phyloP scores from a whole-genome alignment of 176 grass and related monocot genomes.

The Thalia dealbata region DNA sequence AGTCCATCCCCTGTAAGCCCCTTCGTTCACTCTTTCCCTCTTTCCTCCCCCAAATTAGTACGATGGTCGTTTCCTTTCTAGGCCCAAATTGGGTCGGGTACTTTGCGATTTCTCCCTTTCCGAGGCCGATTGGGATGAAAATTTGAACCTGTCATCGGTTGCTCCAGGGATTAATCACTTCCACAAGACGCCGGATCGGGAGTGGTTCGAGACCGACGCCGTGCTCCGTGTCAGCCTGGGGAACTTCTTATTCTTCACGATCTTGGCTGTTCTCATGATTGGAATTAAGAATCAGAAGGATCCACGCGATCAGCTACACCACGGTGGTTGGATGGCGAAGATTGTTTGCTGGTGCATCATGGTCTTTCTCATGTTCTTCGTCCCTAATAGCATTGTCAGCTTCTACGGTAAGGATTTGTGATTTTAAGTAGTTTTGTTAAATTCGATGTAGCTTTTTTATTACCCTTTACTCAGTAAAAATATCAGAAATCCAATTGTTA shows the following conservation, averaged over 20 bases:
- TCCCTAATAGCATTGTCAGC: constrained; percentile 81
- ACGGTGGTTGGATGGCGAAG: constrained; percentile 97
- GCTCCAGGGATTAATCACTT: constrained; percentile 97
- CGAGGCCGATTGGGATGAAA: background rate
- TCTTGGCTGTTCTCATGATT: constrained; percentile 77
- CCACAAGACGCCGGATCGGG: constrained; percentile 79
- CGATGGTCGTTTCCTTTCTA: constrained; percentile 3
- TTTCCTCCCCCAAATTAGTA: background rate
- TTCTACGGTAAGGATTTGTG: constrained; percentile 55
- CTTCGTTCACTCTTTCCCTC: background rate
- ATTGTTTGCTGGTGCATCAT: constrained; percentile 82
- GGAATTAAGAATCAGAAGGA: constrained; percentile 99
- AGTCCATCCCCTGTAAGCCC: constrained; percentile 72
- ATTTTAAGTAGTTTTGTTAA: background rate
- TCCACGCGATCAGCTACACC: constrained; percentile 85
- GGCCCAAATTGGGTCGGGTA: background rate
- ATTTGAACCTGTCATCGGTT: background rate
- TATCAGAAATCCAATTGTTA: background rate
- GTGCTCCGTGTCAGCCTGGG: constrained; percentile 95
- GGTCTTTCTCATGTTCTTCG: constrained; percentile 95
- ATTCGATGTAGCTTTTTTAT: background rate
- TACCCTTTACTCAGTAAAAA: background rate
- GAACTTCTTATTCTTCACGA: constrained; percentile 97
- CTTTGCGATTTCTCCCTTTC: background rate
- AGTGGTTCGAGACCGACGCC: constrained; percentile 99